Evolutionary conservation across 257 asterid genomes (phyloP).

Genomic region (Perilla frutescens): DNA sequence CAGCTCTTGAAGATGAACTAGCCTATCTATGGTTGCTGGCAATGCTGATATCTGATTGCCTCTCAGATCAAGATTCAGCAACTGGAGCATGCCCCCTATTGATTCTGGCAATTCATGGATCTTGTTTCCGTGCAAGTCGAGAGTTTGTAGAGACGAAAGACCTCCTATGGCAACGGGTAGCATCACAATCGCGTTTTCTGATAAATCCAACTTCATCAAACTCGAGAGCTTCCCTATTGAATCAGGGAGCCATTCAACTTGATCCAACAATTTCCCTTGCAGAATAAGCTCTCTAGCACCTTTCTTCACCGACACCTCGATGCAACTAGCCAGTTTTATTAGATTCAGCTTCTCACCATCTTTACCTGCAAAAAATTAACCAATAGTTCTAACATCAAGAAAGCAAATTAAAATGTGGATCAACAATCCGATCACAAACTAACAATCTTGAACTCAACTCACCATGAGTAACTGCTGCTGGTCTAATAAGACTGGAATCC

Average conservation of each 20-base stretch:
- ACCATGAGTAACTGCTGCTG: conserved; percentile 48
- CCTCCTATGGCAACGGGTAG: conserved; percentile 70
- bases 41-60: conserved; percentile 67
- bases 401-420: background rate
- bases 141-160: conserved; percentile 57
- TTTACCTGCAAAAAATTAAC: conserved; percentile 55
- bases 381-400: conserved; percentile 1
- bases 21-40: conserved; percentile 54
- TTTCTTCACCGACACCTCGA: conserved; percentile 74
- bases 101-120: conserved; percentile 70
- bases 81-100: conserved; percentile 63
- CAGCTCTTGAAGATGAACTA: conserved; percentile 69
- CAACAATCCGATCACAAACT: background rate
- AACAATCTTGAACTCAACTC: conserved; percentile 31
- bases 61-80: conserved; percentile 63
- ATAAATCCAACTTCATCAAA: conserved; percentile 66
- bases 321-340: conserved; percentile 72
- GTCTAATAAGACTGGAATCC: conserved; percentile 59
- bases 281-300: conserved; percentile 69
- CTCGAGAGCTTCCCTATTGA: conserved; percentile 79
- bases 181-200: conserved; percentile 63
- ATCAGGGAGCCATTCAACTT: conserved; percentile 91
- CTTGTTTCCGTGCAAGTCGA: conserved; percentile 66
- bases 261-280: conserved; percentile 66
- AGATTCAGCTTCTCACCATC: conserved; percentile 69